phyloP scores from a whole-genome alignment of 192 early-diverging fungal genomes.

The Backusella luteola region DNA sequence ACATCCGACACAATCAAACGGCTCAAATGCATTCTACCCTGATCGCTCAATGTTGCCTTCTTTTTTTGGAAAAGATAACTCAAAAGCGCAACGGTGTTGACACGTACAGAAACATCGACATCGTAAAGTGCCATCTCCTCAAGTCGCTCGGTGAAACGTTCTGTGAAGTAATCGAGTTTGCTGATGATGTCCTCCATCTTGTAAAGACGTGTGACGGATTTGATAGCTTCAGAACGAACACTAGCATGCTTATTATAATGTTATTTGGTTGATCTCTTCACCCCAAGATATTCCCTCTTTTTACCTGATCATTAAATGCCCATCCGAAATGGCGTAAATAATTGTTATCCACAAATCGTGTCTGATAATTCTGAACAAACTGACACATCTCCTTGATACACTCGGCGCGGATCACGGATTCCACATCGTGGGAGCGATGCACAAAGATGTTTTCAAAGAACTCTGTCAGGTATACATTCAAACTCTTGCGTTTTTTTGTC shows the following conservation, averaged over 20 bases:
- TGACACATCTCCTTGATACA: constrained; percentile 78
- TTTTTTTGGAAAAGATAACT: constrained; percentile 32
- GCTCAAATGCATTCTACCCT: constrained; percentile 58
- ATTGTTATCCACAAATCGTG: constrained; percentile 66
- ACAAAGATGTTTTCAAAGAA: constrained; percentile 89
- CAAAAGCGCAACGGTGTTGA: constrained; percentile 51
- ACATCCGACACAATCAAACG: constrained; percentile 73
- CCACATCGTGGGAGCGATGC: constrained; percentile 87
- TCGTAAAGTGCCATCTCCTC: constrained; percentile 78
- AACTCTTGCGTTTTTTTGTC: constrained; percentile 52
- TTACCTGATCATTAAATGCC: constrained; percentile 80
- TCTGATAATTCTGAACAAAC: constrained; percentile 74
- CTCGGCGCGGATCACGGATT: constrained; percentile 79
- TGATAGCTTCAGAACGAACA: constrained; percentile 70
- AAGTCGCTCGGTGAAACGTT: constrained; percentile 68
- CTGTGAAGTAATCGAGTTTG: constrained; percentile 59
- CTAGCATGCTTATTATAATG: constrained; percentile 33
- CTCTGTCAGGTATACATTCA: constrained; percentile 63
- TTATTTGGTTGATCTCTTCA: neutral
- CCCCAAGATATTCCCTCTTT: neutral
- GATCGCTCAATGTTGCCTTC: constrained; percentile 61
- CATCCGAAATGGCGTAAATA: constrained; percentile 87
- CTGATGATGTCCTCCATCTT: constrained; percentile 51
- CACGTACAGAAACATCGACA: constrained; percentile 49
- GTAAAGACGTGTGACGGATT: constrained; percentile 59